phyloP scores from a whole-genome alignment of 2,329 filamentous ascomycete species.

The Fusarium tjaetaba region DNA sequence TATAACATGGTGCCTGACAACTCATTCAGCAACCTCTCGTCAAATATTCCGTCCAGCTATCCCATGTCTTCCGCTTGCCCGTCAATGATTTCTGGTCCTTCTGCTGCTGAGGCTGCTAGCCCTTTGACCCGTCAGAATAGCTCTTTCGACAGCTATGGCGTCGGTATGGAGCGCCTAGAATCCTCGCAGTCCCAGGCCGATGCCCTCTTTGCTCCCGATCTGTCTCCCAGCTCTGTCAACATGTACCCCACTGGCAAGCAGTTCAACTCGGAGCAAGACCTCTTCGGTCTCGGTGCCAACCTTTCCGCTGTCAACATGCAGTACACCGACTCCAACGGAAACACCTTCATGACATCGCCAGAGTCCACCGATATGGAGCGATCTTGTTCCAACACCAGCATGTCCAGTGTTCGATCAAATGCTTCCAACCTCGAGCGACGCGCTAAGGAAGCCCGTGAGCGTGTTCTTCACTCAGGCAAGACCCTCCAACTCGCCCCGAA shows the following conservation, averaged over 20 bases:
- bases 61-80: constrained; percentile 52
- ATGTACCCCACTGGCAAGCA: constrained; percentile 44
- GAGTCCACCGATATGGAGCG: constrained; percentile 57
- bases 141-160: constrained; percentile 46
- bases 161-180: constrained; percentile 51
- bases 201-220: constrained; percentile 25
- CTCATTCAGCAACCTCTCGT: constrained; percentile 20
- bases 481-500: constrained; percentile 58
- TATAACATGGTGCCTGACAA: constrained; percentile 32
- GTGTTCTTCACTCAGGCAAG: constrained; percentile 56
- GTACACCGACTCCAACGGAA: constrained; percentile 47
- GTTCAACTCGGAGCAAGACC: constrained; percentile 43
- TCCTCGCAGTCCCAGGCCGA: constrained; percentile 52
- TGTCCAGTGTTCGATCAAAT: constrained; percentile 55
- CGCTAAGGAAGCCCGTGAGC: constrained; percentile 58
- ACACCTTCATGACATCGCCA: constrained; percentile 41
- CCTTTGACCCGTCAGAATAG: constrained; percentile 58
- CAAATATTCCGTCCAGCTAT: constrained; percentile 40
- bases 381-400: constrained; percentile 57
- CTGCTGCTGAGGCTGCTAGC: constrained; percentile 50
- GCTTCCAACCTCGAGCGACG: constrained; percentile 57
- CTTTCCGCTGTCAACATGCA: constrained; percentile 35
- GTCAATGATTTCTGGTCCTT: constrained; percentile 55
- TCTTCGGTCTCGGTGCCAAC: constrained; percentile 54
- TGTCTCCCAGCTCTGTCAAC: constrained; percentile 28